Conservation (phyloP, 768 basidiomycete genomes). For the Suillus fuscotomentosus region DNA sequence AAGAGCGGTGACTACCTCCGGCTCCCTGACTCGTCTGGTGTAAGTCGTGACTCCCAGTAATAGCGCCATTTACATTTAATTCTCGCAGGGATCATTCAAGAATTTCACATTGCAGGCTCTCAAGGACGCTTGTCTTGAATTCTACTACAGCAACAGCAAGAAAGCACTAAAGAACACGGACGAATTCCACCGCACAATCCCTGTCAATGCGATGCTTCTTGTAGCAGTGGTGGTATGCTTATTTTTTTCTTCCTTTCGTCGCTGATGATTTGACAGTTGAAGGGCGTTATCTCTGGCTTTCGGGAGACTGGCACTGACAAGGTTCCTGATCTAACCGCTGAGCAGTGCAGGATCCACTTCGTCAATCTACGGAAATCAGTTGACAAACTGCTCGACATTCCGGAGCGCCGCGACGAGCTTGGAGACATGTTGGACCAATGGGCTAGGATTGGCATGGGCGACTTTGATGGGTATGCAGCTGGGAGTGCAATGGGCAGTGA, state of each 20-base stretch:
- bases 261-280: not conserved
- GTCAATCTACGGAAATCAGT: not conserved
- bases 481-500: no score
- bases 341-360: not conserved
- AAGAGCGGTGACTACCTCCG: not conserved
- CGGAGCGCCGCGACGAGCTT: no score
- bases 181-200: not conserved
- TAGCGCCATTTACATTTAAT: accelerated
- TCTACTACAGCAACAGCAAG: not conserved
- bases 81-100: not conserved
- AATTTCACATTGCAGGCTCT: not conserved
- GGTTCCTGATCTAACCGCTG: not conserved
- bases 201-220: not conserved
- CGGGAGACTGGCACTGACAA: not conserved
- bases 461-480: no score
- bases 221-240: not conserved
- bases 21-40: not conserved
- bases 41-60: not conserved
- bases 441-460: no score
- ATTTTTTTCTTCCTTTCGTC: not conserved
- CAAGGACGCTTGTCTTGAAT: not conserved
- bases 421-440: no score
- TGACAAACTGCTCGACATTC: not conserved
- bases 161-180: not conserved
- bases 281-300: not conserved